Conservation (phyloP, 2,329 filamentous ascomycete genomes). For the Colletotrichum filicis region DNA sequence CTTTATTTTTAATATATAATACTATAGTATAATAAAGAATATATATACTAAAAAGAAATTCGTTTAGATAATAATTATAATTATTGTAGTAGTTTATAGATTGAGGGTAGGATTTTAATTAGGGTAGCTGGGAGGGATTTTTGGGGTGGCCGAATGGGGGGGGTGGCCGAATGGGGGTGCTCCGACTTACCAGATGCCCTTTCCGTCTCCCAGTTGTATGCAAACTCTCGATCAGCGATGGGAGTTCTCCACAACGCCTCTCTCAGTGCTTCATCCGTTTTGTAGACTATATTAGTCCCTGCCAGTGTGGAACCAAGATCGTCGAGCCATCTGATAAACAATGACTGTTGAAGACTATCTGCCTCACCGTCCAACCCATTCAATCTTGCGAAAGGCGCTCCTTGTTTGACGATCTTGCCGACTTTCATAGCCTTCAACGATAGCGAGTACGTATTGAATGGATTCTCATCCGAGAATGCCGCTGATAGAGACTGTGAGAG, state of each 20-base stretch:
- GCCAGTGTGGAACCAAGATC: neutral
- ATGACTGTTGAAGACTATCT: neutral
- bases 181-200: neutral
- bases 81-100: no score
- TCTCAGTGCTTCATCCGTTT: neutral
- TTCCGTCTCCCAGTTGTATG: constrained; percentile 15
- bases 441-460: neutral
- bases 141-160: no score
- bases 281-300: neutral
- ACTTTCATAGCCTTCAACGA: neutral
- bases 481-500: neutral
- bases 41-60: no score
- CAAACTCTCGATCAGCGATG: constrained; percentile 3
- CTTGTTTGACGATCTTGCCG: neutral
- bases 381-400: neutral
- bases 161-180: no score
- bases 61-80: no score
- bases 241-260: constrained; percentile 12
- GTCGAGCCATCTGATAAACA: neutral
- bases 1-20: no score
- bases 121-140: no score
- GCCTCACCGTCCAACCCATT: neutral
- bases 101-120: no score
- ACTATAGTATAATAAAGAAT: no score
- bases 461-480: neutral